Base-by-base conservation (phyloP, 192 early-diverging fungal genomes). In the Coemansia sp. region DNA sequence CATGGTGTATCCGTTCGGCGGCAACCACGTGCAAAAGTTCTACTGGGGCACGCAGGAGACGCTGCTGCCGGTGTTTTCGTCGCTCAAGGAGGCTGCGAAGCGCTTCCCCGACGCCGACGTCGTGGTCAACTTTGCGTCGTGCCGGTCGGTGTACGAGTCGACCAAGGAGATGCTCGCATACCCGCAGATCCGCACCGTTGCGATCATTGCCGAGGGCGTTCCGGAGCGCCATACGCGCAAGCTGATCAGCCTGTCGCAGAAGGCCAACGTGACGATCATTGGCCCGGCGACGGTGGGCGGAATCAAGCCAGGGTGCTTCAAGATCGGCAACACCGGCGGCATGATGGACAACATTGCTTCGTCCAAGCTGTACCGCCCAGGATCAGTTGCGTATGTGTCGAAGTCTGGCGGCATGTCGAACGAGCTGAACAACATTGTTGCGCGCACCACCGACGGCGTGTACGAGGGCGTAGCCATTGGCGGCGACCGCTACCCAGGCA, bases 261-360 rank as follows among this genome's bases (percentile, higher is more conserved):
- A 85, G 56, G 87, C 87, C 35, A 79, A 87, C 21, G 91, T 98
- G 9, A 81, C 95, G 52, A 87, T 98, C 45, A 95, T 98, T 72
- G 96, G 96, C 53, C 96, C 96, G 32, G 96, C 96, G 39, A 98
- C 96, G 47, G 96, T 98, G 49, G 96, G 96, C 77, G 96, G 96
- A 61, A 98, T 98, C 83, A 98, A 96, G 85, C 94, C 96, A 38
- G 96, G 96, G 0, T 96, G 95, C 83, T 98, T 95, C 90, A 98
- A 98, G 90, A 97, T 98, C 70, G 96, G 96, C 68, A 97, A 97
- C 89, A 98, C 96, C 51, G 96, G 96, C 75, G 96, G 96, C 64
- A 98, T 98, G 96, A 98, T 98, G 96, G 96, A 98, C 83, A 98
- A 98, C 86, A 97, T 98, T 83, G 94, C 95, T 5, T 84, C 94